phyloP scores from a whole-genome alignment of 148 eudicot species.

The Vaccinium macrocarpon region DNA sequence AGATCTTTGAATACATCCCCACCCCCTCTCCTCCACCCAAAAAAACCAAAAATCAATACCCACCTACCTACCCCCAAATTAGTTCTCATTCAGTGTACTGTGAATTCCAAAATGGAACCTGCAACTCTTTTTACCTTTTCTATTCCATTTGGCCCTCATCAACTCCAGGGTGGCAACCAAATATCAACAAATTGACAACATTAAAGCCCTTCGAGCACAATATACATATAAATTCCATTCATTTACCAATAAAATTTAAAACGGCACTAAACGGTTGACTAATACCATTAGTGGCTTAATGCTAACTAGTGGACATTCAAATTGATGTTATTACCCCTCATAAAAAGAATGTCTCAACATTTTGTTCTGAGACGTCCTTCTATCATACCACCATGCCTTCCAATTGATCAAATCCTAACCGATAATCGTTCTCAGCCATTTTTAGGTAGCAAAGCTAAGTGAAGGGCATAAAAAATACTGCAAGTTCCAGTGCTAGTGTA shows the following conservation, averaged over 20 bases:
- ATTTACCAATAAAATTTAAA: not conserved
- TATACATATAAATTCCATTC: not conserved
- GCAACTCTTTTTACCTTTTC: conserved; percentile 8
- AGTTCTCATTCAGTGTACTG: not conserved
- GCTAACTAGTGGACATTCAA: not conserved
- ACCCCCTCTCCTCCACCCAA: too few species aligned
- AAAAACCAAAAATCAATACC: not conserved
- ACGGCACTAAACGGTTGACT: not conserved
- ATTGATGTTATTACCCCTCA: not conserved
- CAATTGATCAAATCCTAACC: not conserved
- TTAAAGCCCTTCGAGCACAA: not conserved
- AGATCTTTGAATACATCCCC: too few species aligned
- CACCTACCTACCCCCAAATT: not conserved
- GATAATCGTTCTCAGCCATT: not conserved
- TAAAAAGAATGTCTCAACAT: not conserved
- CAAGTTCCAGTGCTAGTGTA: not conserved
- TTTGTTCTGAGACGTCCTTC: not conserved
- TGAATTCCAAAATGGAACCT: not conserved
- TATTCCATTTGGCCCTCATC: not conserved
- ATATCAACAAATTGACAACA: not conserved
- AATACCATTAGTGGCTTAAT: not conserved
- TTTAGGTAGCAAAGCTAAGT: conserved; percentile 6
- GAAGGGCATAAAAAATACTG: not conserved
- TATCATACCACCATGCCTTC: not conserved
- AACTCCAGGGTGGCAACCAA: not conserved